phyloP scores from a whole-genome alignment of 2,329 filamentous ascomycete species.

The Zasmidium angulare region DNA sequence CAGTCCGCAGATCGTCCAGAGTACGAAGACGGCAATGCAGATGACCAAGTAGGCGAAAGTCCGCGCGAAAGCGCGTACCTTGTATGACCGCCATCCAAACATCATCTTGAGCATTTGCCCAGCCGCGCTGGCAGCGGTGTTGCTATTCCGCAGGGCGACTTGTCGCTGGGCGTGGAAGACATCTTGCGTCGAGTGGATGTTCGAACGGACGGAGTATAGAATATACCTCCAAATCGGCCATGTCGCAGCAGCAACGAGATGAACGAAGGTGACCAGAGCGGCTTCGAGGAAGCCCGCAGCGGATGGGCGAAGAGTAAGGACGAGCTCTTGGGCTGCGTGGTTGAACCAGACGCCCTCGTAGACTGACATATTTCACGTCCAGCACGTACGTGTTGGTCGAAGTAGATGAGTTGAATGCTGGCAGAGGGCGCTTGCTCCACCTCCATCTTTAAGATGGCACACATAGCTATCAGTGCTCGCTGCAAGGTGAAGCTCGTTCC shows the following conservation, averaged over 20 bases:
- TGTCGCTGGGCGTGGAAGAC: constrained; percentile 3
- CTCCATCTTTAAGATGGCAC: not conserved
- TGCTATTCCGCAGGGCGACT: not conserved
- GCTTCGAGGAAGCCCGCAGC: constrained; percentile 3
- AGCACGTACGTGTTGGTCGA: not conserved
- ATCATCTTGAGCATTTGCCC: constrained; percentile 1
- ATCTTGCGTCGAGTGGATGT: not conserved
- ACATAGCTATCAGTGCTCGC: not conserved
- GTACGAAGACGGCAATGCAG: not conserved
- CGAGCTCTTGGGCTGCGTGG: constrained; percentile 1
- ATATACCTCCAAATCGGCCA: constrained; percentile 2
- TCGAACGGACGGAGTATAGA: not conserved
- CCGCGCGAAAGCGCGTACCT: not conserved
- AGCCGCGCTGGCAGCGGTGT: not conserved
- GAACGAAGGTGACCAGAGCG: constrained; percentile 1
- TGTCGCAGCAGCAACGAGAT: constrained; percentile 1
- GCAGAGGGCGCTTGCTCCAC: not conserved
- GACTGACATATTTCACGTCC: not conserved
- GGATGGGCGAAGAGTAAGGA: not conserved
- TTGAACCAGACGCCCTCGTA: constrained; percentile 4
- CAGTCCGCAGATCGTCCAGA: constrained; percentile 2
- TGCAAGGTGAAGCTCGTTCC: not conserved
- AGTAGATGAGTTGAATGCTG: not conserved
- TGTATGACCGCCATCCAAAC: not conserved
- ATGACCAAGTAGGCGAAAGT: not conserved